Conservation (phyloP, 306 rosid species). For the Rosa persica region DNA sequence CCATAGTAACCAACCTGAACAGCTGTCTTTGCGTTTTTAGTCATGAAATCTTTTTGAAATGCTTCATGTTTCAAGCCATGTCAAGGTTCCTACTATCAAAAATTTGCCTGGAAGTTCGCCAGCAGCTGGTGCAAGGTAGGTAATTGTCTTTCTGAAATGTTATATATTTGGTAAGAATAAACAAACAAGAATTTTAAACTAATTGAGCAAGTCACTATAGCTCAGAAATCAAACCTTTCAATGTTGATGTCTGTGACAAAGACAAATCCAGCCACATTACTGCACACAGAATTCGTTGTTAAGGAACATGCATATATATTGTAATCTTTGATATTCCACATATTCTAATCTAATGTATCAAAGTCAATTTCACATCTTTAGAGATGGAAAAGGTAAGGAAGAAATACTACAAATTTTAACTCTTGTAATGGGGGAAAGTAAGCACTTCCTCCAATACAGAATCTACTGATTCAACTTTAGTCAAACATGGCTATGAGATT, state of each 20-base stretch:
- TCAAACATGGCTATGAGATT: constrained; percentile 12
- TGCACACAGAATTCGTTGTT: constrained; percentile 34
- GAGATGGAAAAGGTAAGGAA: not conserved
- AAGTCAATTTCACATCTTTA: not conserved
- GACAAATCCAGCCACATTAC: constrained; percentile 91
- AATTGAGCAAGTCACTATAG: constrained; percentile 9
- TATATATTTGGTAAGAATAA: constrained; percentile 25
- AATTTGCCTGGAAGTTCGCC: constrained; percentile 93
- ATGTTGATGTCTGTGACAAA: constrained; percentile 75
- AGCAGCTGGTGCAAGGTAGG: constrained; percentile 81
- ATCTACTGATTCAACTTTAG: not conserved
- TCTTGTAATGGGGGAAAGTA: not conserved
- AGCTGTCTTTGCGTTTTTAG: not conserved
- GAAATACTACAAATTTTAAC: not conserved
- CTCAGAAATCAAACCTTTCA: constrained; percentile 62
- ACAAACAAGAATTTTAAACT: constrained; percentile 13
- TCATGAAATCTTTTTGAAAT: not conserved
- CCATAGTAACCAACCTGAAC: not conserved
- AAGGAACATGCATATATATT: not conserved
- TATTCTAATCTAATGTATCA: not conserved
- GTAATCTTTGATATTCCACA: not conserved
- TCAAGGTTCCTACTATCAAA: constrained; percentile 70
- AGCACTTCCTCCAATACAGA: not conserved
- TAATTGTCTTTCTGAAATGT: constrained; percentile 77
- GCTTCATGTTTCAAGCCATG: constrained; percentile 81